Evolutionary conservation across 2,329 filamentous ascomycete genomes (phyloP), one percentile per base, ranked within the genome.

Genomic region (Fonsecaea monophora): DNA sequence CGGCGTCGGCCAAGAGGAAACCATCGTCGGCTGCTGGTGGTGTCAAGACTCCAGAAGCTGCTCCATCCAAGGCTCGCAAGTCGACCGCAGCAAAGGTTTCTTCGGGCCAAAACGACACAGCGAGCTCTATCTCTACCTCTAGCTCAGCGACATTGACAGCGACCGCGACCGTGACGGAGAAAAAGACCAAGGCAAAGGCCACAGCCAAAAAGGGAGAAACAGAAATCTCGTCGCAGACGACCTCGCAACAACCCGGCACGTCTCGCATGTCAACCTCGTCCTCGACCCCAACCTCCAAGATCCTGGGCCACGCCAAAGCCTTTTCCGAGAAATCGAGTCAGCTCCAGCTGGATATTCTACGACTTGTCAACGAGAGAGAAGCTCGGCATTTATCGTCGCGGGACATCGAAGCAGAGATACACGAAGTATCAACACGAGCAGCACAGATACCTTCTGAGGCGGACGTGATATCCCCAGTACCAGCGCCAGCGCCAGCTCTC

Each of bases 241-340:
- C 12, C n/a, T 37, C 9, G 34, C 38, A 42, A 40, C 38, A 18
- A 25, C 25, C 25, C 25, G 25, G 25, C 25, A 25, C 25, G 25
- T 3, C 25, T 25, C 25, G 25, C 25, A 1, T 25, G 25, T 25
- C 25, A 25, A 25, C 25, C 25, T 25, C 25, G 25, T 2, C 25
- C 25, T 25, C 25, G 25, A 25, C 25, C 25, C 40, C 38, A 9
- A 35, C 60, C 18, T 68, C 66, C 6, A 40, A 60, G 48, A 70
- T 70, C 34, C 54, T 70, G 18, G 56, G 62, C 35, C 68, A 66
- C 25, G 63, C 64, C 4, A 60, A 42, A n/a, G 63, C 63, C 1
- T 70, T 70, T 34, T 58, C 60, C 9, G 50, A 50, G 37, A 25
- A 30, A 30, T 66, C 68, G 25, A 48, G 35, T 12, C 42, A 62